These are phyloP conservation scores for Phenoliferia sp. DNA, from an alignment of 1,284 basidiomycete species.

Conservation along the genomic window DNA sequence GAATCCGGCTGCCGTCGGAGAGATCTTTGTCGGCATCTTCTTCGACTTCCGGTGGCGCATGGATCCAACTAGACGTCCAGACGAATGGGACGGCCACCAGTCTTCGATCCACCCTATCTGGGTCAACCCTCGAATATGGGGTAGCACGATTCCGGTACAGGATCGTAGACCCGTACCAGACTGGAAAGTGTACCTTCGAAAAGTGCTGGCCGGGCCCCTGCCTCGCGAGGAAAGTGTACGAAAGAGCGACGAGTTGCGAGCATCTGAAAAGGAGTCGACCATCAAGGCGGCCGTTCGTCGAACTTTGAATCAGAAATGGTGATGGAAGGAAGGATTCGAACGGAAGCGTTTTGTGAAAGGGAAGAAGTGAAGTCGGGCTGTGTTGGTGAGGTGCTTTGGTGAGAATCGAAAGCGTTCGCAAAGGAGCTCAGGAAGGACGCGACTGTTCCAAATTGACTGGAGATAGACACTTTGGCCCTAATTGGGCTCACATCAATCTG, in stretches of 20 bases:
- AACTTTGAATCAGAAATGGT: too few species aligned
- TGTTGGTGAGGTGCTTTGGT: too few species aligned
- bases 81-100: background rate
- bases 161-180: background rate
- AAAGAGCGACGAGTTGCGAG: background rate
- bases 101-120: background rate
- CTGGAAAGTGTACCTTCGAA: background rate
- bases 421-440: too few species aligned
- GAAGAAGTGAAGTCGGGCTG: too few species aligned
- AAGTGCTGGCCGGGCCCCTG: background rate
- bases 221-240: background rate
- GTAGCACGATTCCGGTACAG: background rate
- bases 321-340: too few species aligned
- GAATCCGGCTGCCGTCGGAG: background rate
- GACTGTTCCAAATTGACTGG: too few species aligned
- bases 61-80: background rate
- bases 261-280: too few species aligned
- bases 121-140: background rate
- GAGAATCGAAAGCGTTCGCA: too few species aligned
- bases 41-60: background rate
- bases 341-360: too few species aligned
- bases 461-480: too few species aligned
- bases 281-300: too few species aligned
- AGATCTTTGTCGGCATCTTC: background rate
- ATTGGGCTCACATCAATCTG: too few species aligned